Evolutionary conservation across 352 stramenopile genomes (phyloP).

Genomic region (Pythium aquatile): DNA sequence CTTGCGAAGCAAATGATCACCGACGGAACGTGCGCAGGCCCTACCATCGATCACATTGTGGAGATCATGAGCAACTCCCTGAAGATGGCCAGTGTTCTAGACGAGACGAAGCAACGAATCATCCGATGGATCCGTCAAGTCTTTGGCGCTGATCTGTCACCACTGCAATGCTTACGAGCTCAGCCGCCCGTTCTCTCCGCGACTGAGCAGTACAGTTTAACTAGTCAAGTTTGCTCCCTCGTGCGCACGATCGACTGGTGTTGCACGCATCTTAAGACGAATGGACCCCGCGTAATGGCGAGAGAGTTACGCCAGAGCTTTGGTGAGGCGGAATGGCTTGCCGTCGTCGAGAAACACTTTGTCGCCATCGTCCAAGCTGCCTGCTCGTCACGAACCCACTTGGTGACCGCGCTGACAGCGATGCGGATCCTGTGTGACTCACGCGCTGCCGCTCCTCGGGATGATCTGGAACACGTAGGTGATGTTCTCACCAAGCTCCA

Average conservation of each 20-base stretch:
- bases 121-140: neutral
- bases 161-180: neutral
- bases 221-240: neutral
- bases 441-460: neutral
- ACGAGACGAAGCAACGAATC: neutral
- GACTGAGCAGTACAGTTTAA: neutral
- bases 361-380: neutral
- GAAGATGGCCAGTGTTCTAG: neutral
- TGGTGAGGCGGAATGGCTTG: neutral
- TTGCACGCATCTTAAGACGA: neutral
- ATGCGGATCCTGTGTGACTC: conserved; percentile 6
- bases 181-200: neutral
- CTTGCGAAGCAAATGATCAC: neutral
- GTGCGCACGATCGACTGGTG: conserved; percentile 9
- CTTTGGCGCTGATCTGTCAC: neutral
- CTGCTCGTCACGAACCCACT: neutral
- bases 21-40: neutral
- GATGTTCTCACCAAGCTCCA: neutral
- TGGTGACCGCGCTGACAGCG: neutral
- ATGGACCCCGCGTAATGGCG: neutral
- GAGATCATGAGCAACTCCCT: neutral
- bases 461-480: neutral
- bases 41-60: neutral
- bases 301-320: neutral
- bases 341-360: neutral